These are phyloP conservation scores for Lumnitzera racemosa DNA, from an alignment of 345 rosid genomes.

Conservation along the genomic window DNA sequence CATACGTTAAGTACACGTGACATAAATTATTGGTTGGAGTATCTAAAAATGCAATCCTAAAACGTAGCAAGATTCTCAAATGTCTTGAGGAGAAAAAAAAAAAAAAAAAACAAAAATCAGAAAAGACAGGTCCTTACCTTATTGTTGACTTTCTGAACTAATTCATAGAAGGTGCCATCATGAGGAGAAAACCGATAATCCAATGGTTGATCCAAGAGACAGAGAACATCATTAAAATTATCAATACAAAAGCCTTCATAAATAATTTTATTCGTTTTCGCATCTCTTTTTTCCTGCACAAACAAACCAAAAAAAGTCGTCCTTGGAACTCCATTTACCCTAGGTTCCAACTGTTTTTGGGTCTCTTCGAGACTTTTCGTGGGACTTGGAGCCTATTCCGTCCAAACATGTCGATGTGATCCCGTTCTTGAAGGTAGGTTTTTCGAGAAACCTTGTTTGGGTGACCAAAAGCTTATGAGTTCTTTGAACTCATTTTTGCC, in stretches of 20 bases:
- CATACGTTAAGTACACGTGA: too few species aligned
- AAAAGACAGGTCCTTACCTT: slow-evolving; percentile 35
- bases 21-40: too few species aligned
- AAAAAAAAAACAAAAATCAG: too few species aligned
- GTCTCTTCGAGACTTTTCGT: slow-evolving; percentile 29
- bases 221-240: slow-evolving; percentile 21
- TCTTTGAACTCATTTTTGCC: slow-evolving; percentile 33
- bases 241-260: slow-evolving; percentile 43
- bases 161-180: slow-evolving; percentile 29
- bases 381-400: slow-evolving; percentile 34
- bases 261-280: not conserved
- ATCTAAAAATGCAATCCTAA: too few species aligned
- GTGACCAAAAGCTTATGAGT: slow-evolving; percentile 34
- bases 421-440: not conserved
- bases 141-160: slow-evolving; percentile 25
- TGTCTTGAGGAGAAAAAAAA: too few species aligned
- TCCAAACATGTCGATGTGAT: slow-evolving; percentile 1
- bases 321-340: slow-evolving; percentile 38
- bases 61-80: too few species aligned
- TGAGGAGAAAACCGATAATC: slow-evolving; percentile 15
- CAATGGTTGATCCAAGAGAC: slow-evolving; percentile 11
- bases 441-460: slow-evolving; percentile 21
- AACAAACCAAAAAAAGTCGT: slow-evolving; percentile 33
- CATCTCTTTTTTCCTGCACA: slow-evolving; percentile 20
- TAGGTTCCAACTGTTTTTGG: slow-evolving; percentile 19